These are phyloP conservation scores for Aquilaria agallochum DNA, from an alignment of 441 rosid species.

Conservation along the genomic window DNA sequence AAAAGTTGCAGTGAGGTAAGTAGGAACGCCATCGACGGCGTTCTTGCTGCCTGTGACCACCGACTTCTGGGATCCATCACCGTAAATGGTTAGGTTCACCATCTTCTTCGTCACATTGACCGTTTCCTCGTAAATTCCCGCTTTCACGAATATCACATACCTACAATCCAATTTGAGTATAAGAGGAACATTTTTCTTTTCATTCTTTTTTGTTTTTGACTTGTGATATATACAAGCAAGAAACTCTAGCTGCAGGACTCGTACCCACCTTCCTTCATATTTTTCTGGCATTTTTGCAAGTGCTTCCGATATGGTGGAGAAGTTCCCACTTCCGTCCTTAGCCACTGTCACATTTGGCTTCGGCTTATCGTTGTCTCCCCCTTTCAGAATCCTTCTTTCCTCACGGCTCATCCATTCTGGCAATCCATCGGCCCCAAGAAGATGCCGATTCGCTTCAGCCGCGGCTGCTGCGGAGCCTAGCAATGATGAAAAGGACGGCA, in stretches of 20 bases:
- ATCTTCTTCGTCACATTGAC: conserved; percentile 48
- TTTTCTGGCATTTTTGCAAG: conserved; percentile 51
- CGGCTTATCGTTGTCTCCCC: conserved; percentile 19
- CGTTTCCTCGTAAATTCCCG: conserved; percentile 58
- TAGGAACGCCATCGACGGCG: conserved; percentile 42
- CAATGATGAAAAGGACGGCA: conserved; percentile 19
- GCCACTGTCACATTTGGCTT: conserved; percentile 58
- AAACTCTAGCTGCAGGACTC: too few relatives aligned
- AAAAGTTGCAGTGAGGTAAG: conserved; percentile 56
- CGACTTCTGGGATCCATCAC: conserved; percentile 78
- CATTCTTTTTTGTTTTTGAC: background rate
- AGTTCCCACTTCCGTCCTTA: conserved; percentile 73
- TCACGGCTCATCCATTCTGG: conserved; percentile 55
- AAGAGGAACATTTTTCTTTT: background rate
- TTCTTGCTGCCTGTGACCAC: conserved; percentile 57
- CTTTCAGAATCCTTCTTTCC: conserved; percentile 53
- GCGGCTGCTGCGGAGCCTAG: background rate
- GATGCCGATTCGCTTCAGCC: conserved; percentile 29
- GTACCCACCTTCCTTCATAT: conserved; percentile 41
- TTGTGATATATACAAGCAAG: background rate
- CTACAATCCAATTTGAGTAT: conserved; percentile 20
- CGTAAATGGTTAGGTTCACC: conserved; percentile 57
- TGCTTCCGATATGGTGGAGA: conserved; percentile 57
- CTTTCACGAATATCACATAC: conserved; percentile 60
- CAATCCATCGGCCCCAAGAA: conserved; percentile 33